These are phyloP conservation scores for Phytophthora rubi DNA, from an alignment of 352 stramenopile species.

Conservation along the genomic window DNA sequence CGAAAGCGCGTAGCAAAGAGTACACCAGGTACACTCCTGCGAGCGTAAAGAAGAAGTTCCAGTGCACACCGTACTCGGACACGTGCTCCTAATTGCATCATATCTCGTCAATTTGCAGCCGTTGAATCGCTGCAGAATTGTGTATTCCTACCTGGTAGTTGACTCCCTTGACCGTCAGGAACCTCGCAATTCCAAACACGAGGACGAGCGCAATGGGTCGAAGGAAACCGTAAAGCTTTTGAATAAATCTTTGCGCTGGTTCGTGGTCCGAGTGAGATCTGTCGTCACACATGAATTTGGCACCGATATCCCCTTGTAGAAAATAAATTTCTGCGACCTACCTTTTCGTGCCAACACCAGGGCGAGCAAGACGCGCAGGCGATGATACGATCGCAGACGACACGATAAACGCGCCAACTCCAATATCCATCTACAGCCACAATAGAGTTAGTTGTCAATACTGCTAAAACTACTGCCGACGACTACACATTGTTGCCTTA, in stretches of 20 bases:
- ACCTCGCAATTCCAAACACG: slow-evolving; percentile 71
- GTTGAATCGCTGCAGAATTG: neutral
- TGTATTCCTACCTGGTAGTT: slow-evolving; percentile 75
- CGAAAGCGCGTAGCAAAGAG: slow-evolving; percentile 59
- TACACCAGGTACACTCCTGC: slow-evolving; percentile 81
- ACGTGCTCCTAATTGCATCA: slow-evolving; percentile 88
- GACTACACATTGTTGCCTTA: slow-evolving; percentile 33
- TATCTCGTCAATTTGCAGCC: neutral
- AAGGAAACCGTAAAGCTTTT: slow-evolving; percentile 60
- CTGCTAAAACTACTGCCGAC: neutral
- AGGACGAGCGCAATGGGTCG: slow-evolving; percentile 75
- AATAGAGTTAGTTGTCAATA: slow-evolving; percentile 1
- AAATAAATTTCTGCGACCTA: slow-evolving; percentile 1
- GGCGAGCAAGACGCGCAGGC: slow-evolving; percentile 61
- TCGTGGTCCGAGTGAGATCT: slow-evolving; percentile 24
- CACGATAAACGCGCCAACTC: slow-evolving; percentile 95
- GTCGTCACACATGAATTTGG: neutral
- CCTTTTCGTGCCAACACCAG: slow-evolving; percentile 27
- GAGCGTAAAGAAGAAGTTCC: slow-evolving; percentile 99
- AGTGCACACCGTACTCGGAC: slow-evolving; percentile 99
- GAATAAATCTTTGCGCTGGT: slow-evolving; percentile 17
- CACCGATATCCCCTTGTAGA: neutral
- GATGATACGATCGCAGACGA: slow-evolving; percentile 83
- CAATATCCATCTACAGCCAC: slow-evolving; percentile 95
- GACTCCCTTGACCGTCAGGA: slow-evolving; percentile 82